Evolutionary conservation across 139 green algal genomes (phyloP).

Genomic region (Pleodorina starrii): DNA sequence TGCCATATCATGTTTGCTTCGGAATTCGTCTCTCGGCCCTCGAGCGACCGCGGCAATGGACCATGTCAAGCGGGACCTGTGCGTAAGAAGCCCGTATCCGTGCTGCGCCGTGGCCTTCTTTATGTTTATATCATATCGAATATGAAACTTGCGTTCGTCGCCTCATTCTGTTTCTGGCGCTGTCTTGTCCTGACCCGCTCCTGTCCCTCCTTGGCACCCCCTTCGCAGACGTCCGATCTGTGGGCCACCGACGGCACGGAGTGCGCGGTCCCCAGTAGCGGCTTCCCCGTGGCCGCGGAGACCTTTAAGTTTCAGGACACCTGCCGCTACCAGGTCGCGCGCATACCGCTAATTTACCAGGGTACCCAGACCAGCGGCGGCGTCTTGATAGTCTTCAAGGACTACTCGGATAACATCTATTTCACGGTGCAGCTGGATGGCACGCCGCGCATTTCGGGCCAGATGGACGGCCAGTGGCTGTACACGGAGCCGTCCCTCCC

Average conservation of each 20-base stretch:
- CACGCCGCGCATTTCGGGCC: neutral
- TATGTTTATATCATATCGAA: no score
- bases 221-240: constrained; percentile 20
- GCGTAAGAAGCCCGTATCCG: no score
- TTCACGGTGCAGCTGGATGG: constrained; percentile 6
- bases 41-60: no score
- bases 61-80: no score
- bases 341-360: neutral
- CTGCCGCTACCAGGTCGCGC: constrained; percentile 2
- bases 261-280: neutral
- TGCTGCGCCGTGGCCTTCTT: no score
- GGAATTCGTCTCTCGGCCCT: no score
- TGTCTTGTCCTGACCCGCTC: no score
- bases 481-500: constrained; percentile 16
- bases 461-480: constrained; percentile 24
- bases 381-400: constrained; percentile 29
- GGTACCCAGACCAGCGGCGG: neutral
- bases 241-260: constrained; percentile 14
- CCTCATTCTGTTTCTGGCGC: neutral
- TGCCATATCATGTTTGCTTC: no score
- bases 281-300: neutral
- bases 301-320: constrained; percentile 5
- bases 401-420: constrained; percentile 48
- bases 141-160: no score
- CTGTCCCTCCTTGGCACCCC: no score